phyloP scores from a whole-genome alignment of 225 moss, liverwort and hornwort genomes.

The Marchantia polymorpha region DNA sequence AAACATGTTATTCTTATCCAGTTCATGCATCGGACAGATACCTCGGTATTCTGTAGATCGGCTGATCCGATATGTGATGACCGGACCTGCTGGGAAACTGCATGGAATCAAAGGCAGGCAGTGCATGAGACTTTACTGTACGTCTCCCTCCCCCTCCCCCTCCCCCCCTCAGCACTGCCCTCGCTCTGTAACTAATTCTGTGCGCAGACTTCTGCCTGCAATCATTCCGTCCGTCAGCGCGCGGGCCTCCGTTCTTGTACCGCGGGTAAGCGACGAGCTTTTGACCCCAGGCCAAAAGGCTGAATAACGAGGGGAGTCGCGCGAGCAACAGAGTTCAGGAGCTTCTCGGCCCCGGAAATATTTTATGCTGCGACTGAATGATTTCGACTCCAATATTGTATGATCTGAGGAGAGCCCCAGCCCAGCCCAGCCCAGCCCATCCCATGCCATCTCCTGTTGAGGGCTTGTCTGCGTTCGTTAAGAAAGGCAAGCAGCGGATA shows the following conservation, averaged over 20 bases:
- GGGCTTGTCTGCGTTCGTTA: neutral
- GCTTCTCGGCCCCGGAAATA: neutral
- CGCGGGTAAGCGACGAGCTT: neutral
- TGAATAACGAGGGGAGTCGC: too few relatives aligned
- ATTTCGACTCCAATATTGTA: too few relatives aligned
- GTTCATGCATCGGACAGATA: neutral
- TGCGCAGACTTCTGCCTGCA: neutral
- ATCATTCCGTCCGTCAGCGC: neutral
- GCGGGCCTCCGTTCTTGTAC: neutral
- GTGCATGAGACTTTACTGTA: neutral
- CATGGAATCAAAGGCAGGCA: neutral
- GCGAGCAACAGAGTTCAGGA: neutral
- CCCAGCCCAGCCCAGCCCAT: too few relatives aligned
- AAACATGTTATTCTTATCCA: conserved; percentile 2
- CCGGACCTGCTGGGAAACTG: conserved; percentile 5
- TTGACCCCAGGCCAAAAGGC: too few relatives aligned
- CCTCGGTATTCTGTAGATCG: too few relatives aligned
- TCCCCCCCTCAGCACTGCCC: too few relatives aligned
- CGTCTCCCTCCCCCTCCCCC: neutral
- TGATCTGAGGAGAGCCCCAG: too few relatives aligned
- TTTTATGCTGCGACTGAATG: neutral
- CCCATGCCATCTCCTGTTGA: too few relatives aligned
- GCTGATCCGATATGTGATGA: neutral
- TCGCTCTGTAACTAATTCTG: neutral
- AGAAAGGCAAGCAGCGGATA: neutral